A percentile compares a stretch with the other conserved stretches of the same genome.
Evolutionary conservation across 768 basidiomycete genomes (phyloP).

Genomic region (Melanogaster broomeanus): DNA sequence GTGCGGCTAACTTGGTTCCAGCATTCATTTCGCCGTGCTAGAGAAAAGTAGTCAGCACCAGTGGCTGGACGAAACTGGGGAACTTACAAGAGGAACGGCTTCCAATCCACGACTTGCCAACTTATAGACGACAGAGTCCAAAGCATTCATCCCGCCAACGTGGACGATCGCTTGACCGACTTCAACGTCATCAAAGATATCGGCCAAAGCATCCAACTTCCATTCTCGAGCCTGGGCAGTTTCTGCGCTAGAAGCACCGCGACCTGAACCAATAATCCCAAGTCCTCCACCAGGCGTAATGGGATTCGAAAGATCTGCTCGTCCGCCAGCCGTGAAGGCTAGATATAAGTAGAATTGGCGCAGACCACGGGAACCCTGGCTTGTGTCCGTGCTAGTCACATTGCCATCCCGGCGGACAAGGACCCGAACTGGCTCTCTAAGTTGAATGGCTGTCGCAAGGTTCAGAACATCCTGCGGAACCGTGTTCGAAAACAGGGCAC

Average conservation of each 20-base stretch:
- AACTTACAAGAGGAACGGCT: constrained; percentile 81
- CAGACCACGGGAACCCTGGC: constrained; percentile 76
- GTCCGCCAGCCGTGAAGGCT: constrained; percentile 87
- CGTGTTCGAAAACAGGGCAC: constrained; percentile 96
- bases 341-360: constrained; percentile 97
- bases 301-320: constrained; percentile 52
- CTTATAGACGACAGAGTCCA: constrained; percentile 91
- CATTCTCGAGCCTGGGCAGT: constrained; percentile 87
- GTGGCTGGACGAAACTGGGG: not conserved
- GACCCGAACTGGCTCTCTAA: constrained; percentile 96
- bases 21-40: constrained; percentile 95
- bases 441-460: constrained; percentile 88
- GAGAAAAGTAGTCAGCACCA: constrained; percentile 13
- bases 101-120: constrained; percentile 84
- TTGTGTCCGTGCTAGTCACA: constrained; percentile 67
- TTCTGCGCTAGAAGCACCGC: constrained; percentile 78
- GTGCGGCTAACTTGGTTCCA: constrained; percentile 73
- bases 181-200: constrained; percentile 87
- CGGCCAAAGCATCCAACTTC: constrained; percentile 91
- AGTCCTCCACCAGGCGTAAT: constrained; percentile 56
- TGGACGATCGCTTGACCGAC: constrained; percentile 81
- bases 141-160: constrained; percentile 82
- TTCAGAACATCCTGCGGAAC: constrained; percentile 98
- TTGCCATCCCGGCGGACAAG: constrained; percentile 91
- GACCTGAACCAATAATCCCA: constrained; percentile 93